Base-by-base conservation (phyloP, 23 red algal genomes). In the Agarophyton chilense region DNA sequence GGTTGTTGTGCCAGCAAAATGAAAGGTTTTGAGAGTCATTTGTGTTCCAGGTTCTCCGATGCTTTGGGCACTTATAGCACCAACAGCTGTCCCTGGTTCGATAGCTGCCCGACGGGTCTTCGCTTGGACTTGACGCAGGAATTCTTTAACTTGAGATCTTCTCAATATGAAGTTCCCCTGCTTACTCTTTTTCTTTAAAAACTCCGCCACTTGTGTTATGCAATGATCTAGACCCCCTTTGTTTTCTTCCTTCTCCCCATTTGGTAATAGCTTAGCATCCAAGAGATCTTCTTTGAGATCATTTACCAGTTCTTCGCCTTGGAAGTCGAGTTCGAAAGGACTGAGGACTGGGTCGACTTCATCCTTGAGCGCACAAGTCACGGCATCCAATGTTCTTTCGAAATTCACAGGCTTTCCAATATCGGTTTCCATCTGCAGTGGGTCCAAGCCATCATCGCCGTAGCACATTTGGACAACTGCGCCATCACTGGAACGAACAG, bases 11-110 rank as follows among this genome's bases (percentile, higher is more conserved):
- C 97, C 97, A n/a, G 97, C 97, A 83, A 99, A 99, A 87, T 99
- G 97, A 79, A 99, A 99, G 10, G 97, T 99, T 83, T 99, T 99
- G 72, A 99, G 86, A 19, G 97, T 99, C 97, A 99, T 99, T 84
- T 99, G 97, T 17, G 97, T 99, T 47, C 83, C 93, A 29, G 97
- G 97, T 70, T 99, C 97, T 17, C 97, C 97, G 45, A 99, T 94
- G 54, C 85, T 92, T 81, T 96, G 93, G 42, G 97, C 97, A 45
- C 68, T 85, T 43, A 99, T 81, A 11, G 97, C 97, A 22, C 97
- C 97, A 9, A 99, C 97, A n/a, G 97, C 92, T 47, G 97, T 94
- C 22, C 97, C 97, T 18, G 97, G 97, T 56, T 99, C 89, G 2
- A 95, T 78, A 50, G 78, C 60, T 0, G 87, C 86, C n/a, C 67